Percentiles rank a stretch among this genome's conserved stretches.
phyloP scores from a whole-genome alignment of 1,139 yeast genomes.

The Suhomyces atakaporum region DNA sequence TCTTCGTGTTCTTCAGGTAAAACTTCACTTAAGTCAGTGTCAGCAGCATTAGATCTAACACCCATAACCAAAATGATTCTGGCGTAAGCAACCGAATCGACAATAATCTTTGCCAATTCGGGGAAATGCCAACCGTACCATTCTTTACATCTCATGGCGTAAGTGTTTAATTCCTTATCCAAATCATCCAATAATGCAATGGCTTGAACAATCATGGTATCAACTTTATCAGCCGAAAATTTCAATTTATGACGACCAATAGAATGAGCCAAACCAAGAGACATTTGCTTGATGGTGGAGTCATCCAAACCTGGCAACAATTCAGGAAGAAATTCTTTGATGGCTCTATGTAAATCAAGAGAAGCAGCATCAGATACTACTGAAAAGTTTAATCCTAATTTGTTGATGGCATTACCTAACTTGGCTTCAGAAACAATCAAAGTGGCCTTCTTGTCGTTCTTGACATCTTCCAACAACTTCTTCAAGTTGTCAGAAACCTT shows the following conservation, averaged over 20 bases:
- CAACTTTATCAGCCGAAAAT: conserved; percentile 96
- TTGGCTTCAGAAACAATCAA: conserved; percentile 93
- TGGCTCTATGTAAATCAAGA: conserved; percentile 91
- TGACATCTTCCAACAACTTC: conserved; percentile 73
- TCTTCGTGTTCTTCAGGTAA: conserved; percentile 92
- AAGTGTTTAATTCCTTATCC: conserved; percentile 96
- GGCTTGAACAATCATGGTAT: conserved; percentile 98
- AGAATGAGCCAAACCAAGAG: conserved; percentile 95
- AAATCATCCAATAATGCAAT: conserved; percentile 94
- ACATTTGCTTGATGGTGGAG: conserved; percentile 85
- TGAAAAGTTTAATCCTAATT: conserved; percentile 82
- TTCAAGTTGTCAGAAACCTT: conserved; percentile 85
- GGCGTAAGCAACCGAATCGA: conserved; percentile 93
- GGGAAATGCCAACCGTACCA: conserved; percentile 99
- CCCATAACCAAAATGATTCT: conserved; percentile 95
- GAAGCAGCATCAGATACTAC: conserved; percentile 95
- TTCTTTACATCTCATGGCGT: conserved; percentile 97
- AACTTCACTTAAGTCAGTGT: conserved; percentile 85
- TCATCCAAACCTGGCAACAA: conserved; percentile 92
- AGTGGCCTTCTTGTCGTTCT: conserved; percentile 86
- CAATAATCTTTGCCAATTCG: conserved; percentile 94
- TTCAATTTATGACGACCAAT: conserved; percentile 97
- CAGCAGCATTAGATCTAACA: conserved; percentile 85
- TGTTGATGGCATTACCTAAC: conserved; percentile 94
- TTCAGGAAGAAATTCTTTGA: conserved; percentile 90